Base-by-base conservation (phyloP, 352 stramenopile genomes). In the Pythium dissotocum region DNA sequence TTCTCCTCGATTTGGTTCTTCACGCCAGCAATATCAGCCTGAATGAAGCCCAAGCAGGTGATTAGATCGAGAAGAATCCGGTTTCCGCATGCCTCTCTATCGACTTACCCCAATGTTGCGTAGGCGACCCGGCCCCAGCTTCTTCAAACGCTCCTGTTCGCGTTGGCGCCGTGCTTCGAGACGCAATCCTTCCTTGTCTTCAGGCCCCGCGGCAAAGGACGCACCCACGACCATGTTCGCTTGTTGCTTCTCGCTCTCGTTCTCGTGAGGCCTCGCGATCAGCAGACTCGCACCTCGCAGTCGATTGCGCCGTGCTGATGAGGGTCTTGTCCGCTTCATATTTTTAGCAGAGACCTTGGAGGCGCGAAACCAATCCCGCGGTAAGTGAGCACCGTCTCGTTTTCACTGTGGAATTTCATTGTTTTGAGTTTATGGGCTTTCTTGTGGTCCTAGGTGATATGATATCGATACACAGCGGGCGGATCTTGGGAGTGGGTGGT, bases 1-100 rank as follows among this genome's bases (percentile, higher is more conserved):
- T 87, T 86, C 60, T 93, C 83, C 56, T 88, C 79, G 8, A 92
- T 61, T 68, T 94, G 83, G 60, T 91, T 90, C 59, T 85, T 90
- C 18, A 93, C 73, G 24, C 85, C 83, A 26, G 76, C 83, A 49
- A 93, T 93, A 51, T 93, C 82, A 1, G 82, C 82, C 83, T 93
- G 49, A 8, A 44, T 6, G n/a, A 16, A 16, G 30, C 36, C 26
- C 18, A 16, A 42, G 7, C 38, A 44, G 10, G 38, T 44, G 38
- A 44, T 44, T 44, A 44, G 38, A 44, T 18, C 9, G 5, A 44
- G 13, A 14, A n/a, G 8, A 18, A 1, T 14, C 18, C 4, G 10
- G 4, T 6, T 5, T 16, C 38, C 38, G 4, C 38, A n/a, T 44
- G 38, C 38, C 7, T 40, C 7, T 2, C 12, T 14, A 21, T 53